A percentile compares a stretch with the other conserved stretches of the same genome.
Conservation (phyloP, 441 rosid genomes). For the Pelargonium cotyledonis region DNA sequence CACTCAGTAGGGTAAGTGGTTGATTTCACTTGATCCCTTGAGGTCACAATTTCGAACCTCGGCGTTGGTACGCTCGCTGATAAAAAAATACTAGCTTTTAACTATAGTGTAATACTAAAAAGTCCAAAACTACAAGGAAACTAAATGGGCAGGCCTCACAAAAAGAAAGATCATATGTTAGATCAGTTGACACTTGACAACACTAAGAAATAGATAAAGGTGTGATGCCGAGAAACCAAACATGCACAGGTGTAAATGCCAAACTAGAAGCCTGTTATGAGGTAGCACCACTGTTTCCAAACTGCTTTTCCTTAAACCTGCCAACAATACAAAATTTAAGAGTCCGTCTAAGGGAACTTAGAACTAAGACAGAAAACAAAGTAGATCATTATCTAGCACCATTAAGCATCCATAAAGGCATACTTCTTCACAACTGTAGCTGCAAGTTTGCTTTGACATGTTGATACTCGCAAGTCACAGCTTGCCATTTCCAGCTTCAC, state of each 20-base stretch:
- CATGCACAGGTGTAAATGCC: background rate
- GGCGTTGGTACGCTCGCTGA: too few relatives aligned
- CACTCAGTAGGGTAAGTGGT: too few relatives aligned
- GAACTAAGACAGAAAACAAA: background rate
- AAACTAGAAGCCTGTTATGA: background rate
- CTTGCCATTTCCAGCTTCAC: slow-evolving; percentile 97
- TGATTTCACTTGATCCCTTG: too few relatives aligned
- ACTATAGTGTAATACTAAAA: background rate
- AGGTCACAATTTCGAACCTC: too few relatives aligned
- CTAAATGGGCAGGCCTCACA: background rate
- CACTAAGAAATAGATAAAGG: background rate
- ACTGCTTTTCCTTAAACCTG: slow-evolving; percentile 62
- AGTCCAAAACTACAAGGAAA: background rate
- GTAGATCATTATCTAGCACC: background rate
- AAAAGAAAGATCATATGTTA: background rate
- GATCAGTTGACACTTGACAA: background rate
- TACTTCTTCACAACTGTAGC: slow-evolving; percentile 92
- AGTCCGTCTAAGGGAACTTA: background rate
- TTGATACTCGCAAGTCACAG: slow-evolving; percentile 38
- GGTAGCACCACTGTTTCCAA: slow-evolving; percentile 46
- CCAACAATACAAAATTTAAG: slow-evolving; percentile 10
- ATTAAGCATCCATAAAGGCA: slow-evolving; percentile 11
- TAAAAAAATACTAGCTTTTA: background rate
- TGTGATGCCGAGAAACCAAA: background rate
- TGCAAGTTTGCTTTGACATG: slow-evolving; percentile 71